Evolutionary conservation across 768 basidiomycete species (phyloP).

Genomic region (Hydnomerulius pinastri): DNA sequence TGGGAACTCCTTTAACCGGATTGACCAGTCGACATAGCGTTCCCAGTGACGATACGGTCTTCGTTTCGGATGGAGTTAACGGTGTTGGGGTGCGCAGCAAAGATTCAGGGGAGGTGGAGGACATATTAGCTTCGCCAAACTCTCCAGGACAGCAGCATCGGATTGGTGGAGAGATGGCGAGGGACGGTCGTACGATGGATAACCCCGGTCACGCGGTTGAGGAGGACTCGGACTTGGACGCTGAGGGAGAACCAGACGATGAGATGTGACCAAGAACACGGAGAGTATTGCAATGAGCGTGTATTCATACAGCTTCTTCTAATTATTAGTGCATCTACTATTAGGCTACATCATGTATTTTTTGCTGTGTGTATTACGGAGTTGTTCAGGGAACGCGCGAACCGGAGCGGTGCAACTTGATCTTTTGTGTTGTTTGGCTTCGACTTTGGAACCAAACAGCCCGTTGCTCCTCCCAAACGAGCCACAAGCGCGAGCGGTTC

Average conservation of each 20-base stretch:
- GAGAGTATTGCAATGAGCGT: constrained; percentile 6
- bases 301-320: constrained; percentile 25
- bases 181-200: constrained; percentile 18
- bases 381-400: constrained; percentile 10
- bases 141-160: constrained; percentile 1
- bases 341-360: constrained; percentile 7
- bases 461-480: constrained; percentile 26
- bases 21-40: constrained; percentile 54
- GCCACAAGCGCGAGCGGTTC: constrained; percentile 37
- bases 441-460: constrained; percentile 14
- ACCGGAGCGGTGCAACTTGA: constrained; percentile 17
- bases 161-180: neutral
- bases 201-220: constrained; percentile 20
- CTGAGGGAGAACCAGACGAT: constrained; percentile 46
- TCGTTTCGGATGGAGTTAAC: constrained; percentile 35
- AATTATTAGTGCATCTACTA: constrained; percentile 23
- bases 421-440: constrained; percentile 24
- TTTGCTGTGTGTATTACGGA: constrained; percentile 1
- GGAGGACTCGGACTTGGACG: constrained; percentile 40
- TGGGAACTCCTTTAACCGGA: constrained; percentile 51
- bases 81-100: constrained; percentile 31
- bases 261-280: constrained; percentile 49
- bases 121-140: constrained; percentile 6
- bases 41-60: constrained; percentile 60
- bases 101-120: constrained; percentile 21